Percentiles rank a stretch among this genome's conserved stretches.
These are phyloP conservation scores for Colletotrichum aenigma DNA, from an alignment of 2,329 filamentous ascomycete genomes.

Conservation along the genomic window DNA sequence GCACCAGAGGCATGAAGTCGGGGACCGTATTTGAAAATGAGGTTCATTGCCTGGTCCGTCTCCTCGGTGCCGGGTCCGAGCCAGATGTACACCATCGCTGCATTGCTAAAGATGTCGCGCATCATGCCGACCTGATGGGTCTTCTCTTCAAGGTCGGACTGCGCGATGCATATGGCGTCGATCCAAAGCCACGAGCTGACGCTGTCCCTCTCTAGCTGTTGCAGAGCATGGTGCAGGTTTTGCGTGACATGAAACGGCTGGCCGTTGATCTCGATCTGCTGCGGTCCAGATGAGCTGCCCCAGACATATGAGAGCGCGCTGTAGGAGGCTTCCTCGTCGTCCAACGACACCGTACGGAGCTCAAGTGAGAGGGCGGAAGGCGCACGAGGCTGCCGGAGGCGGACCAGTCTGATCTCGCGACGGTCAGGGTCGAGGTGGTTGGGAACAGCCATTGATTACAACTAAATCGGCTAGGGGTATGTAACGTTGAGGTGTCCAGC, in stretches of 20 bases:
- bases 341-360: slow-evolving; percentile 2
- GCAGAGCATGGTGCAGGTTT: background rate
- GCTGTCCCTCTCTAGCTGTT: background rate
- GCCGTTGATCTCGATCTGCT: background rate
- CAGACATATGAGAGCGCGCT: slow-evolving; percentile 25
- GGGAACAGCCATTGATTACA: background rate
- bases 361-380: background rate
- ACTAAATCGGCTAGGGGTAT: rapidly evolving
- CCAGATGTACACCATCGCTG: slow-evolving; percentile 23
- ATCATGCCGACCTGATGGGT: slow-evolving; percentile 22
- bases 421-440: background rate
- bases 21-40: background rate
- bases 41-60: background rate
- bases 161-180: slow-evolving; percentile 26
- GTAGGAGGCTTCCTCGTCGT: background rate
- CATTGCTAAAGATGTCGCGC: slow-evolving; percentile 19
- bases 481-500: background rate
- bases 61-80: slow-evolving; percentile 9
- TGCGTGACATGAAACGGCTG: background rate
- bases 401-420: slow-evolving; percentile 21
- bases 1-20: background rate
- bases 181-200: slow-evolving; percentile 21
- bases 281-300: background rate
- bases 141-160: slow-evolving; percentile 22
- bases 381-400: background rate